Percentiles rank a stretch among this genome's conserved stretches.
Conservation (phyloP, 108 stramenopile species). For the Skeletonema costatum region DNA sequence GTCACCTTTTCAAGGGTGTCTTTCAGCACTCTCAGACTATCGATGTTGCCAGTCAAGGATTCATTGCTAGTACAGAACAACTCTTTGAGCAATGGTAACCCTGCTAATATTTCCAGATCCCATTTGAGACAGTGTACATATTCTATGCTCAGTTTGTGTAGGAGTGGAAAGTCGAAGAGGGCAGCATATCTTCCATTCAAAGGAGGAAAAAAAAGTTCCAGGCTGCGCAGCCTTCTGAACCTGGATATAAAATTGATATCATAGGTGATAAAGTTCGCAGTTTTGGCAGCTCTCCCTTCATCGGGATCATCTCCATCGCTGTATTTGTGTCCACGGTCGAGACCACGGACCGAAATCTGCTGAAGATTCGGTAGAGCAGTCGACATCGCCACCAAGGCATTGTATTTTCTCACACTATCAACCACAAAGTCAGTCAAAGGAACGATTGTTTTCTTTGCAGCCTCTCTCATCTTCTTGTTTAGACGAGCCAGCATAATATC, state of each 20-base stretch:
- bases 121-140: no score
- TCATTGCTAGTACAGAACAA: not conserved
- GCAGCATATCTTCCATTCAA: slow-evolving; percentile 1
- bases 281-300: not conserved
- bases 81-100: not conserved
- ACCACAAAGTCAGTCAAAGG: slow-evolving; percentile 4
- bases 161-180: not conserved
- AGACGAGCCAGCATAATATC: slow-evolving; percentile 1
- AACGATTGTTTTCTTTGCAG: slow-evolving; percentile 1
- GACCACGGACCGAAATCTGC: no score
- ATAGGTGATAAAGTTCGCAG: not conserved
- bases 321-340: not conserved
- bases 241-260: not conserved
- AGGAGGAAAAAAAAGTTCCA: not conserved
- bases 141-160: no score
- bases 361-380: not conserved
- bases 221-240: not conserved
- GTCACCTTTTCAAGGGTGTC: not conserved
- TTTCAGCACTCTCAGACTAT: slow-evolving; percentile 4
- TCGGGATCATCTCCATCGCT: not conserved
- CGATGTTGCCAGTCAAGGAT: not conserved
- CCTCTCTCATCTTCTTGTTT: not conserved
- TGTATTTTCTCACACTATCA: not conserved
- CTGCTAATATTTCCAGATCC: not conserved
- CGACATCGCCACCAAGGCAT: slow-evolving; percentile 4